Percentiles rank a stretch among this genome's conserved stretches.
These are phyloP conservation scores for Trichoderma brevicompactum DNA, from an alignment of 2,329 filamentous ascomycete species.

Conservation along the genomic window DNA sequence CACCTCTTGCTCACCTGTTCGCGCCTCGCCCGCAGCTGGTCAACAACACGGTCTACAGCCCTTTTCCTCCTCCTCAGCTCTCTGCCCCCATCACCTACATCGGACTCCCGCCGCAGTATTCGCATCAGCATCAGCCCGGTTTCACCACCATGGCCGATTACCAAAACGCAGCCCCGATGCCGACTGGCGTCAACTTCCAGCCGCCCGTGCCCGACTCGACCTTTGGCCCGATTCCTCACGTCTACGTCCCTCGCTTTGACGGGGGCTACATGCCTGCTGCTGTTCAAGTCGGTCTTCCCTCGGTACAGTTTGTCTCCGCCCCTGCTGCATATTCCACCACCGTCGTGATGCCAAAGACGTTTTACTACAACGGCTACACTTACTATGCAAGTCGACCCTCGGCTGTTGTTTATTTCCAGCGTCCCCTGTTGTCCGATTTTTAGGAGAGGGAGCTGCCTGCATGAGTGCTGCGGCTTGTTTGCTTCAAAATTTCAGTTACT, in stretches of 20 bases:
- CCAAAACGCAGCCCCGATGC: slow-evolving; percentile 48
- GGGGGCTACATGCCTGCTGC: slow-evolving; percentile 36
- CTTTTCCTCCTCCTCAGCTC: slow-evolving; percentile 12
- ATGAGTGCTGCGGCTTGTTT: background rate
- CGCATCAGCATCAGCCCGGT: slow-evolving; percentile 32
- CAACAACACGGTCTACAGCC: slow-evolving; percentile 5
- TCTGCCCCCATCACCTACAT: slow-evolving; percentile 37
- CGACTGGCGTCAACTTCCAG: slow-evolving; percentile 57
- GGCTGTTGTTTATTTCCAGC: slow-evolving; percentile 12
- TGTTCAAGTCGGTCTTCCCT: slow-evolving; percentile 43
- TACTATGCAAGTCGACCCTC: slow-evolving; percentile 48
- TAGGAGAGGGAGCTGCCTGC: too few species aligned
- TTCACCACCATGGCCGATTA: slow-evolving; percentile 47
- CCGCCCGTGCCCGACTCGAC: slow-evolving; percentile 63
- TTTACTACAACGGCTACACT: slow-evolving; percentile 40
- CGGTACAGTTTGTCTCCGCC: slow-evolving; percentile 38
- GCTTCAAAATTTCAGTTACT: background rate
- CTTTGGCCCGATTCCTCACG: slow-evolving; percentile 58
- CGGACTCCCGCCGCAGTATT: slow-evolving; percentile 31
- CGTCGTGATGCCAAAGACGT: slow-evolving; percentile 42
- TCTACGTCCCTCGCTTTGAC: slow-evolving; percentile 60
- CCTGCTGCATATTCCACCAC: slow-evolving; percentile 36
- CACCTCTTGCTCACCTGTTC: slow-evolving; percentile 28
- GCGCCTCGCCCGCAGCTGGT: slow-evolving; percentile 8
- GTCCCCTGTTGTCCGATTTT: too few species aligned